Conservation (phyloP, 2,329 filamentous ascomycete species). For the Diaporthe vexans region DNA sequence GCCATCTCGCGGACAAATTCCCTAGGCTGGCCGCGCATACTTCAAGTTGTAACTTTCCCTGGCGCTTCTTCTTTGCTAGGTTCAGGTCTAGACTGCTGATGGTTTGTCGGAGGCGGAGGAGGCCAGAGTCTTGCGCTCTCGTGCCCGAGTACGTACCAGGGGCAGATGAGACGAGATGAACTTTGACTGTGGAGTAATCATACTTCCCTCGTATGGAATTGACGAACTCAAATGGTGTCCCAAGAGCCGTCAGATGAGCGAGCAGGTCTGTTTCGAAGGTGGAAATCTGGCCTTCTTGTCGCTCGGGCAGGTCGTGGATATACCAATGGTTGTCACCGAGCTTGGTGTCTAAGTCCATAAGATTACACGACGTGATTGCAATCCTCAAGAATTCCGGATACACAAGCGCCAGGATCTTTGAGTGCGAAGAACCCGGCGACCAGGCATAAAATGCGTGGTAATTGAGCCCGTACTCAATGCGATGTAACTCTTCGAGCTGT, state of each 20-base stretch:
- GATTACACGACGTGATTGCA: constrained; percentile 48
- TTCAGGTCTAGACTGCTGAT: constrained; percentile 41
- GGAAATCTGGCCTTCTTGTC: neutral
- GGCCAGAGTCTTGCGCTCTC: constrained; percentile 45
- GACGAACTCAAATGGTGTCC: constrained; percentile 43
- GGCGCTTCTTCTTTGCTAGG: constrained; percentile 36
- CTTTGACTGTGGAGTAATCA: constrained; percentile 45
- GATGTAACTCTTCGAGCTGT: constrained; percentile 40
- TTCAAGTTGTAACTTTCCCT: constrained; percentile 43
- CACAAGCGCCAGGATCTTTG: constrained; percentile 46
- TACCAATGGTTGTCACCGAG: constrained; percentile 48
- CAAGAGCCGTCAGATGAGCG: constrained; percentile 44
- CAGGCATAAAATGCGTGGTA: constrained; percentile 46
- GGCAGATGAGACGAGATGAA: constrained; percentile 45
- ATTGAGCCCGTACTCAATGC: constrained; percentile 44
- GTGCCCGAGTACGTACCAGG: constrained; percentile 43
- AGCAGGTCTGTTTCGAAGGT: constrained; percentile 44
- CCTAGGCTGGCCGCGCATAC: constrained; percentile 46
- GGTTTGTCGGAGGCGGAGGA: constrained; percentile 44
- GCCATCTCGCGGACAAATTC: constrained; percentile 45
- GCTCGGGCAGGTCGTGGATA: constrained; percentile 46
- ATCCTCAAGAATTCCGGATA: constrained; percentile 46
- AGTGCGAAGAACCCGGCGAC: constrained; percentile 44
- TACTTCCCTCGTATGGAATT: constrained; percentile 45
- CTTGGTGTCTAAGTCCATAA: constrained; percentile 47